phyloP scores from a whole-genome alignment of 83 land plant species.

The Picea abies region DNA sequence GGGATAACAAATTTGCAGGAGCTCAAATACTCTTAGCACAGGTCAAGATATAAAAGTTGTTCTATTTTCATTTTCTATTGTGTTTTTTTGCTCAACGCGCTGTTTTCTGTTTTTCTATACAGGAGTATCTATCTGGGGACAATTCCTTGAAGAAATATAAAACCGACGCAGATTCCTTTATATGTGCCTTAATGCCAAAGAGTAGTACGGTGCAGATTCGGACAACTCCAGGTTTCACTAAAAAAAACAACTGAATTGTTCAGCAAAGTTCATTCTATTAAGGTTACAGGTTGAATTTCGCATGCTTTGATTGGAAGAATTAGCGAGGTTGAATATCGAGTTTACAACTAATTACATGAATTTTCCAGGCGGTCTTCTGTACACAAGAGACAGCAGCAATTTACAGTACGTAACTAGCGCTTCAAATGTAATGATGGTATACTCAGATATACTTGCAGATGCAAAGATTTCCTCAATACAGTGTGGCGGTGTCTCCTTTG shows the following conservation, averaged over 20 bases:
- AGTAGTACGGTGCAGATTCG: slow-evolving; percentile 40
- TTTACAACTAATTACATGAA: no score
- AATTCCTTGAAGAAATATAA: slow-evolving; percentile 42
- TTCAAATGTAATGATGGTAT: no score
- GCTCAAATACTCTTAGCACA: slow-evolving; percentile 78
- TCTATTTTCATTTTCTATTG: slow-evolving; percentile 22
- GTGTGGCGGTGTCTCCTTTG: no score
- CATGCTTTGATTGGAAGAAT: no score
- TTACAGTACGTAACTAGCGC: no score
- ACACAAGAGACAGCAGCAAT: slow-evolving; percentile 76
- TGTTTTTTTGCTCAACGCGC: no score
- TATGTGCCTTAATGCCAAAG: slow-evolving; percentile 70
- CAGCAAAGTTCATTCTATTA: background rate
- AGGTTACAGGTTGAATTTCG: no score
- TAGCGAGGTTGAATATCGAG: no score
- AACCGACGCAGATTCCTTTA: slow-evolving; percentile 65
- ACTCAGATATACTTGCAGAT: no score
- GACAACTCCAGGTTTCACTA: slow-evolving; percentile 61
- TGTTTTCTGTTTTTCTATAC: background rate
- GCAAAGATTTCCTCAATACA: no score
- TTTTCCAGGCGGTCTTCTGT: slow-evolving; percentile 67
- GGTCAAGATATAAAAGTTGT: slow-evolving; percentile 37
- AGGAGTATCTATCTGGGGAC: slow-evolving; percentile 48
- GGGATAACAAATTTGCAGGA: slow-evolving; percentile 94
- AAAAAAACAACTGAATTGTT: slow-evolving; percentile 45